Evolutionary conservation across 2,329 filamentous ascomycete species (phyloP).

Genomic region (Ophiocordyceps unilateralis): DNA sequence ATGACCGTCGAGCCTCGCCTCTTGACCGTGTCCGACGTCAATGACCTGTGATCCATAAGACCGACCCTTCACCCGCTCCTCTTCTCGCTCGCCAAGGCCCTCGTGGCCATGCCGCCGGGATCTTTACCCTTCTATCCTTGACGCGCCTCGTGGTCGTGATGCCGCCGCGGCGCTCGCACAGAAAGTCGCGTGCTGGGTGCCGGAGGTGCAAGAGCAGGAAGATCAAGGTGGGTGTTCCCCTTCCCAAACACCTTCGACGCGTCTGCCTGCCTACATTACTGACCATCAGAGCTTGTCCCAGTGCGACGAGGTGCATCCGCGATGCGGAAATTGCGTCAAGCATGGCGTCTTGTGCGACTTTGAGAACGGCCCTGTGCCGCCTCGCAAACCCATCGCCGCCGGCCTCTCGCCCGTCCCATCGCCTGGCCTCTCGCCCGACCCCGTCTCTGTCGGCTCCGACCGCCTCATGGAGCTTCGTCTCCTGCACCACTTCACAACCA

Average conservation of each 20-base stretch:
- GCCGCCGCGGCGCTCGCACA: constrained; percentile 50
- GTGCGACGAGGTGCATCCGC: constrained; percentile 50
- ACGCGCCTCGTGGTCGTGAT: constrained; percentile 19
- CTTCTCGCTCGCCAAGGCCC: neutral
- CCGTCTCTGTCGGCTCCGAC: constrained; percentile 9
- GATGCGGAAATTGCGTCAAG: constrained; percentile 49
- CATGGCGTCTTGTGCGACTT: constrained; percentile 52
- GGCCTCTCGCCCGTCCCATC: constrained; percentile 5
- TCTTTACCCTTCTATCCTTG: constrained; percentile 2
- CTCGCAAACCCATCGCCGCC: neutral
- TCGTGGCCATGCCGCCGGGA: constrained; percentile 8
- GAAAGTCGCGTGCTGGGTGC: constrained; percentile 52
- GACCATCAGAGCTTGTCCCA: constrained; percentile 10
- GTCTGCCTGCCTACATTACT: no score
- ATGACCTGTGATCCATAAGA: neutral
- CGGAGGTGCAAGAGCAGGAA: constrained; percentile 49
- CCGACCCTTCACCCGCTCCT: no score
- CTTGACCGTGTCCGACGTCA: neutral
- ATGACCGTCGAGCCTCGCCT: no score
- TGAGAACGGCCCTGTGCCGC: constrained; percentile 23
- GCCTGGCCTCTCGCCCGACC: constrained; percentile 15
- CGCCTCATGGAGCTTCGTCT: constrained; percentile 42
- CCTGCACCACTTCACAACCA: constrained; percentile 46
- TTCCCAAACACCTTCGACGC: no score
- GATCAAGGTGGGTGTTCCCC: constrained; percentile 48